These are phyloP conservation scores for Mycena sp. DNA, from an alignment of 1,284 basidiomycete genomes.

Conservation along the genomic window DNA sequence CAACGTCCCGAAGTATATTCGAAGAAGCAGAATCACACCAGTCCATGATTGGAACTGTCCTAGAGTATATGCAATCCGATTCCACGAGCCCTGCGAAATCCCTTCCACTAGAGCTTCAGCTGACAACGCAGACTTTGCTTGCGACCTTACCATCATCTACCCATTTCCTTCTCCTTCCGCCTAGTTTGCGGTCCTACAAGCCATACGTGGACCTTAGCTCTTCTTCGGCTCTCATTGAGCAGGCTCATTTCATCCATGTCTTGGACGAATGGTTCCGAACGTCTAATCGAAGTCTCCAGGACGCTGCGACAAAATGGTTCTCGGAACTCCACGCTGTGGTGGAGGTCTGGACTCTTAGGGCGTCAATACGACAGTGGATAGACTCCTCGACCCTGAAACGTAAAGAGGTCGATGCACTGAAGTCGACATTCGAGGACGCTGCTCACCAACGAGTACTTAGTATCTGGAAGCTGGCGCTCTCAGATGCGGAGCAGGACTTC, in stretches of 20 bases:
- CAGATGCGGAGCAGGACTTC: slow-evolving; percentile 56
- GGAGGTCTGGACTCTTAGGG: slow-evolving; percentile 74
- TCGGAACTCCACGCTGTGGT: slow-evolving; percentile 61
- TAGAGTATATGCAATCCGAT: slow-evolving; percentile 69
- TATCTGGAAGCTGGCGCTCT: slow-evolving; percentile 66
- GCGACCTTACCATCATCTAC: slow-evolving; percentile 75
- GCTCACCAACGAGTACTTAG: slow-evolving; percentile 58
- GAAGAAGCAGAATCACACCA: slow-evolving; percentile 42
- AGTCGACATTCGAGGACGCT: slow-evolving; percentile 57
- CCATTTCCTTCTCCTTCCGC: slow-evolving; percentile 73
- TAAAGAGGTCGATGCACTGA: slow-evolving; percentile 53
- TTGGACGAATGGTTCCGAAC: slow-evolving; percentile 69
- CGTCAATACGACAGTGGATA: slow-evolving; percentile 59
- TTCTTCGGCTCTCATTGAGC: slow-evolving; percentile 58
- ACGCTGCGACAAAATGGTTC: slow-evolving; percentile 65
- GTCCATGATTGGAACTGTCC: slow-evolving; percentile 64
- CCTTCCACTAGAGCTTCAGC: slow-evolving; percentile 63
- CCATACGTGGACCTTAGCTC: slow-evolving; percentile 78
- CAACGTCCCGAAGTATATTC: slow-evolving; percentile 64
- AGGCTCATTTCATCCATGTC: slow-evolving; percentile 53
- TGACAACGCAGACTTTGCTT: slow-evolving; percentile 72
- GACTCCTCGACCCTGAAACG: slow-evolving; percentile 51
- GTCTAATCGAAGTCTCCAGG: slow-evolving; percentile 56
- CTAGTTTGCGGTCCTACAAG: slow-evolving; percentile 70
- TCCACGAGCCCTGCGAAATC: slow-evolving; percentile 33